Percentiles rank a stretch among this genome's conserved stretches.
phyloP scores from a whole-genome alignment of 345 rosid species.

The Eucalyptus shirleyi region DNA sequence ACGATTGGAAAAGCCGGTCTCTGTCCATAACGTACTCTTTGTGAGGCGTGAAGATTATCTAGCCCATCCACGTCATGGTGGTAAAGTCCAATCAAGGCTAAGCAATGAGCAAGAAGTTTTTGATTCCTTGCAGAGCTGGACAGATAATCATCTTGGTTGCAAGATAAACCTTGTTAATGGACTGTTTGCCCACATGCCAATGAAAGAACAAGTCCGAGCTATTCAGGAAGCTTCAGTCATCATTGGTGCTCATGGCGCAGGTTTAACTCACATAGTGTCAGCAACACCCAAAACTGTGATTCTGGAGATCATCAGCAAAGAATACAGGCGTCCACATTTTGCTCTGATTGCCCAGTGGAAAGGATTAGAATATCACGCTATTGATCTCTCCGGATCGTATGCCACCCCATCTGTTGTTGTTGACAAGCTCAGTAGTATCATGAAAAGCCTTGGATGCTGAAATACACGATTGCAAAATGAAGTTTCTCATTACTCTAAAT shows the following conservation, averaged over 20 bases:
- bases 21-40: conserved; percentile 59
- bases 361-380: conserved; percentile 84
- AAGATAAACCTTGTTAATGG: conserved; percentile 77
- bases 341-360: conserved; percentile 77
- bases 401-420: conserved; percentile 48
- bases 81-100: conserved; percentile 76
- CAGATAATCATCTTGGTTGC: conserved; percentile 32
- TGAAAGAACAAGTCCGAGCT: conserved; percentile 80
- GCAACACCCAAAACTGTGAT: conserved; percentile 78
- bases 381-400: conserved; percentile 50
- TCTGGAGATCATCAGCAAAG: conserved; percentile 58
- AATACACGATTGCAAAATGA: neutral
- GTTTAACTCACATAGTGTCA: conserved; percentile 82
- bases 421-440: conserved; percentile 29
- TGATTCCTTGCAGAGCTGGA: conserved; percentile 57
- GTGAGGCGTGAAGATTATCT: conserved; percentile 89
- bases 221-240: conserved; percentile 93
- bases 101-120: conserved; percentile 78
- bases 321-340: conserved; percentile 75
- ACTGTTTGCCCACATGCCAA: conserved; percentile 76
- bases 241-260: conserved; percentile 96
- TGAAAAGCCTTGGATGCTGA: conserved; percentile 54
- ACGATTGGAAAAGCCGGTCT: conserved; percentile 25
- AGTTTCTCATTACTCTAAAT: neutral
- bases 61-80: conserved; percentile 87